Evolutionary conservation across 2,329 filamentous ascomycete genomes (phyloP), one percentile per base, ranked within the genome.

Genomic region (Fusarium ambrosium): DNA sequence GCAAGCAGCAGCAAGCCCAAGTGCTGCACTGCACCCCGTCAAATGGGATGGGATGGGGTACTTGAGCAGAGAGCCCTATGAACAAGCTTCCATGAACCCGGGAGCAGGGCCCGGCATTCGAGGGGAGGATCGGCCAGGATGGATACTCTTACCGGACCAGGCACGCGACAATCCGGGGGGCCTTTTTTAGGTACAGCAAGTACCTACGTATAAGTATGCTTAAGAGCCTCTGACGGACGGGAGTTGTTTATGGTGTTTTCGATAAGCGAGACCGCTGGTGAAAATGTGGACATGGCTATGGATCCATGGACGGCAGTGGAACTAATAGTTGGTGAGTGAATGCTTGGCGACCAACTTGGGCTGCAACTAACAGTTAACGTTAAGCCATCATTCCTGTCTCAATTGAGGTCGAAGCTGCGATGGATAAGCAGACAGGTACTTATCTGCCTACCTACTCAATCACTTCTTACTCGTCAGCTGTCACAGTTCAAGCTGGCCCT

Each of bases 61-160:
- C 20, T 16, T 6, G n/a, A 36, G 24, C 27, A 18, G n/a, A n/a
- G 43, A 53, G 61, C 29, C 61, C 61, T 37, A 43, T 37, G 37
- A 13, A 41, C 34, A 36, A 41, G 45, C 61, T 64, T 64, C 62
- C 62, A 56, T 56, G 48, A 58, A 56, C 48, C 48, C 62, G 62
- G 62, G 20, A 56, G 4, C 22, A 53, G 34, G 48, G 48, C 36
- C 39, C 61, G 61, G 62, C 62, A 64, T 48, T 64, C 24, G 36
- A 56, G 36, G 36, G 36, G 22, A 32, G 22, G 62, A 56, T 56
- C 62, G 62, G 45, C 45, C 11, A 39, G 61, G 34, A 39, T 41
- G 20, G 45, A 51, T 51, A 24, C 9, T 60, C 36, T 39, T 37
- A 36, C 10, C n/a, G 34, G 45, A 24, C 34, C 45, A 64, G 61